Evolutionary conservation across 2,329 filamentous ascomycete species (phyloP), one percentile per base, ranked within the genome.

Genomic region (Trichoderma aggressivum): DNA sequence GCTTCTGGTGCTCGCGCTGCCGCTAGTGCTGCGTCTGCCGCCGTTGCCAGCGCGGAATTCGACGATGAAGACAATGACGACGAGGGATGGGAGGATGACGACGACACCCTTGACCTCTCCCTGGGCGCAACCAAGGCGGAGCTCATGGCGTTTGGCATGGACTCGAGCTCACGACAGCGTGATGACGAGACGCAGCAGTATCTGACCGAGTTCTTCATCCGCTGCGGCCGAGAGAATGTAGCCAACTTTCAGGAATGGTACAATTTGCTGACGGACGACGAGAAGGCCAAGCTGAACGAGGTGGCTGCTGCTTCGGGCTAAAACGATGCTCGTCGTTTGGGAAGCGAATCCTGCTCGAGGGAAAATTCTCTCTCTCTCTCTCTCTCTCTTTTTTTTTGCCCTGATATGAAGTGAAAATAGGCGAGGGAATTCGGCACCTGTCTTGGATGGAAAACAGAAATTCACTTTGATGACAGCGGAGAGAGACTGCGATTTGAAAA

Each of bases 111-210:
- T 14, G 94, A 97, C 79, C 87, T 98, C n/a, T 90, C 89, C 55
- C 84, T 91, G 14, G 90, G 87, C 3, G 82, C 86, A 30, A 91
- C 88, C 53, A 92, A 92, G 80, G 85, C 88, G 24, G 92, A 97
- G 72, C 86, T 98, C 58, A 97, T 97, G 93, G 88, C 90, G 1
- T 94, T 88, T 77, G 87, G 89, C 28, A 90, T 90, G 58, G 86
- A 86, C 18, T 85, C 86, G 68, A 85, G 78, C 59, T 82, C 83
- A 75, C 89, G 94, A 67, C 89, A 91, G 77, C 88, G 91, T 39
- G 95, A 98, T 78, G 94, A 98, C 78, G 94, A 97, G 85, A 97
- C 94, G 8, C 93, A 97, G 79, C 88, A 87, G 5, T 97, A 94
- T 80, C 84, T 98, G 60, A 86, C 89, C 1, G 89, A 94, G 16